Conservation (phyloP, 139 green algal species). For the Auxenochlorella protothecoides region DNA sequence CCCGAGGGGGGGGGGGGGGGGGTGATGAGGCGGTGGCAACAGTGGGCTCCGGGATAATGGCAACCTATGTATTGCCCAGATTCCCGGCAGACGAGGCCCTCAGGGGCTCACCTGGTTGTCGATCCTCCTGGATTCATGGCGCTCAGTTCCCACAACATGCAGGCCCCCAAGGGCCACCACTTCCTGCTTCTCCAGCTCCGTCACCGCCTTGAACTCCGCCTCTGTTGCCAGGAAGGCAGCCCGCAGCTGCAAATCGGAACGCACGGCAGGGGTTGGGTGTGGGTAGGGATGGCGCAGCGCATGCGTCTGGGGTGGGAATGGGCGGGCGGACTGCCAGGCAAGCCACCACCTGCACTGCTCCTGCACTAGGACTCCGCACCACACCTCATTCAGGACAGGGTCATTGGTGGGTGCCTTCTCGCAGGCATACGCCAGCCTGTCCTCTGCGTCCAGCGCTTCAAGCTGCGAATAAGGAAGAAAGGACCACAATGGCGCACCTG, state of each 20-base stretch:
- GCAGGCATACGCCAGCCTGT: conserved; percentile 80
- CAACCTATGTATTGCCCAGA: too few species aligned
- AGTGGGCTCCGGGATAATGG: too few species aligned
- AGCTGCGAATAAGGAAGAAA: conserved; percentile 17
- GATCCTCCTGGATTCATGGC: conserved; percentile 90
- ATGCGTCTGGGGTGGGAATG: too few species aligned
- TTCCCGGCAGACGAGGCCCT: too few species aligned
- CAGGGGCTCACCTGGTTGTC: conserved; percentile 85
- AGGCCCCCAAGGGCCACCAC: conserved; percentile 72
- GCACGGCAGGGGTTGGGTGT: neutral
- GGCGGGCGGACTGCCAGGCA: too few species aligned
- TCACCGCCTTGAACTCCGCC: conserved; percentile 75
- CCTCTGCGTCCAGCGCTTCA: conserved; percentile 76
- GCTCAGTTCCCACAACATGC: conserved; percentile 93
- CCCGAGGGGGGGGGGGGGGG: too few species aligned
- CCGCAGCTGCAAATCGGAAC: conserved; percentile 5
- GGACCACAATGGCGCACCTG: too few species aligned
- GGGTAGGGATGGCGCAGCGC: too few species aligned
- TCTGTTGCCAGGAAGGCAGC: conserved; percentile 47
- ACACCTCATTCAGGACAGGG: conserved; percentile 45
- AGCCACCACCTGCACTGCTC: too few species aligned
- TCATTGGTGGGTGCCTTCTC: conserved; percentile 82
- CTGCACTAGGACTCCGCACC: neutral
- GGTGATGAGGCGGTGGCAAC: neutral
- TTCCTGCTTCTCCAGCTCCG: conserved; percentile 74